phyloP scores from a whole-genome alignment of 2,329 filamentous ascomycete genomes.

The Claviceps paspali region DNA sequence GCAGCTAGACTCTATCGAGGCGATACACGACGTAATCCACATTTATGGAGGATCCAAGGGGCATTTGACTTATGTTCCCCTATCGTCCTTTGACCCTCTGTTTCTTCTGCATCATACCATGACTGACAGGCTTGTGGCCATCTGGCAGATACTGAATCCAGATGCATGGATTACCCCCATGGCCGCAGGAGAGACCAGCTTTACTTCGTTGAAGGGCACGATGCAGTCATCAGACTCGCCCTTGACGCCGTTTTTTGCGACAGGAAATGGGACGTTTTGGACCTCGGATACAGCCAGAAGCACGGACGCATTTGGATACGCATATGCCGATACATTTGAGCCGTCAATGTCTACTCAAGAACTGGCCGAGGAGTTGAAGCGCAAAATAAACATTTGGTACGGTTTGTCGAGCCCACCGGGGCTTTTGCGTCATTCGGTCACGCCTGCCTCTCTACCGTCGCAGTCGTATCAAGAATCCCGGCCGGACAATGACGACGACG shows the following conservation, averaged over 20 bases:
- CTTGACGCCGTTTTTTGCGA: slow-evolving; percentile 52
- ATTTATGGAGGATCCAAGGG: slow-evolving; percentile 42
- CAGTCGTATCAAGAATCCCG: background rate
- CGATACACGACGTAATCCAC: slow-evolving; percentile 49
- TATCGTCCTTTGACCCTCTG: slow-evolving; percentile 64
- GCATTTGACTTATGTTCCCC: slow-evolving; percentile 55
- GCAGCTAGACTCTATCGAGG: slow-evolving; percentile 48
- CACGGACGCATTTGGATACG: slow-evolving; percentile 52
- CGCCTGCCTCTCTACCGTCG: background rate
- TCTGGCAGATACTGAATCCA: slow-evolving; percentile 65
- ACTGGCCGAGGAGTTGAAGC: slow-evolving; percentile 19
- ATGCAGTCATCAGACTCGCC: slow-evolving; percentile 39
- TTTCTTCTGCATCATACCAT: slow-evolving; percentile 68
- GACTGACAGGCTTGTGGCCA: slow-evolving; percentile 57
- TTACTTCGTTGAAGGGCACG: slow-evolving; percentile 39
- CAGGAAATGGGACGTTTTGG: slow-evolving; percentile 46
- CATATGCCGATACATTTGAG: slow-evolving; percentile 47
- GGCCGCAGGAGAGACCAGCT: slow-evolving; percentile 40
- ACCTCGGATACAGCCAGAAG: slow-evolving; percentile 46
- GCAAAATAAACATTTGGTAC: slow-evolving; percentile 37
- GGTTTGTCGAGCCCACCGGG: slow-evolving; percentile 17
- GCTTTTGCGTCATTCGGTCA: slow-evolving; percentile 6
- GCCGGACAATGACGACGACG: background rate
- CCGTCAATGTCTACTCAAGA: slow-evolving; percentile 11
- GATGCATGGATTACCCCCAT: slow-evolving; percentile 48